Base-by-base conservation (phyloP, 805 yeast genomes). In the Hanseniaspora jakobsenii region DNA sequence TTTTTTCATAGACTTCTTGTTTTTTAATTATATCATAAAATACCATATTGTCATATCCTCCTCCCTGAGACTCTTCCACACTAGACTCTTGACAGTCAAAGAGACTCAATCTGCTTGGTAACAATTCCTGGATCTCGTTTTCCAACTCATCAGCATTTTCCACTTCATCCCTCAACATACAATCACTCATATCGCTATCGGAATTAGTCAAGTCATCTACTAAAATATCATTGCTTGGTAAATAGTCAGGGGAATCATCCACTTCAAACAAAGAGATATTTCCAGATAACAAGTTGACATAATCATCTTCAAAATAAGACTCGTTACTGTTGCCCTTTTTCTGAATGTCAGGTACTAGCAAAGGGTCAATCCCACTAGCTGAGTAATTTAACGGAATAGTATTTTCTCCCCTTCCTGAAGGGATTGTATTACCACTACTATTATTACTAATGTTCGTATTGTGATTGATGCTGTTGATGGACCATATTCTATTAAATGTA, bases 271-370 rank as follows among this genome's bases (percentile, higher is more conserved):
- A 62, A 32, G 54, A 58, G 24, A 24, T 12, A 16, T 54, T 59
- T 4, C 27, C 18, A 3, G 27, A n/a, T 14, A 34, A 12, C 4
- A 34, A 18, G 6, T 18, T 13, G 2, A 51, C 47, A 17, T 52
- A 56, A 14, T 57, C 50, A 18, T 40, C 48, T n/a, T 48, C 47
- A n/a, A 52, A 49, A 9, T 50, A 53, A 36, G 55, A 60, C 34
- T 66, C 68, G 21, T 51, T 59, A 2, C 65, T 60, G 22, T 50
- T 55, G 46, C 69, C 73, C 17, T 57, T 50, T 21, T 68, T 73
- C n/a, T n/a, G n/a, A n/a, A n/a, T n/a, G n/a, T n/a, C n/a, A n/a
- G n/a, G n/a, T n/a, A n/a, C n/a, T n/a, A n/a, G n/a, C n/a, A n/a
- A n/a, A n/a, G n/a, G n/a, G n/a, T n/a, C n/a, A n/a, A n/a, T n/a